Evolutionary conservation across 371 early-diverging fungal genomes (phyloP).

Genomic region (Caulochytrium protostelioides): DNA sequence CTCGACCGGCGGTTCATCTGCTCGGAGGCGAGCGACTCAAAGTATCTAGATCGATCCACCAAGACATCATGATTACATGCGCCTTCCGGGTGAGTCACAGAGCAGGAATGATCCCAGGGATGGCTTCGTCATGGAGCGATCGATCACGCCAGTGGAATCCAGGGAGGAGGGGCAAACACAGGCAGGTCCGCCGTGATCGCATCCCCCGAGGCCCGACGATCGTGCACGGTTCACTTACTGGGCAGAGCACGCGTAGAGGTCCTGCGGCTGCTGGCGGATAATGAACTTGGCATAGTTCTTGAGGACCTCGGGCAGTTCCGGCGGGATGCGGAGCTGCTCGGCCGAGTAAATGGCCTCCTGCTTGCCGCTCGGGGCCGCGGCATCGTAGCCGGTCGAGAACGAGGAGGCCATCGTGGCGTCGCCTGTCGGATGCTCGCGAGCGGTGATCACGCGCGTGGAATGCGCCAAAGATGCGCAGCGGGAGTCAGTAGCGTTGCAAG

Average conservation of each 20-base stretch:
- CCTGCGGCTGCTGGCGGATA: slow-evolving; percentile 19
- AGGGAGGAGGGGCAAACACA: not conserved
- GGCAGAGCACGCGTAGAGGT: slow-evolving; percentile 16
- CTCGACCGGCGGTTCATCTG: slow-evolving; percentile 5
- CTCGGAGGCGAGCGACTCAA: slow-evolving; percentile 14
- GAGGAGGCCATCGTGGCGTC: no score
- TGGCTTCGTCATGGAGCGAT: not conserved
- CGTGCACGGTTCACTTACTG: no score
- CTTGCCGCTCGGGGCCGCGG: no score
- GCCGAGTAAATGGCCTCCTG: slow-evolving; percentile 18
- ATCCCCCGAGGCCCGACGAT: no score
- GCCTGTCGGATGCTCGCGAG: no score
- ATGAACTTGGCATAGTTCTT: slow-evolving; percentile 29
- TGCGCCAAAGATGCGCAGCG: no score
- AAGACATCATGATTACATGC: not conserved
- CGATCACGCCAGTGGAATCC: not conserved
- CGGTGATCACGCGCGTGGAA: no score
- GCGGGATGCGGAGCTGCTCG: slow-evolving; percentile 27
- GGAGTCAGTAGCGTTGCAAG: no score
- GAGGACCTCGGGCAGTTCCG: slow-evolving; percentile 26
- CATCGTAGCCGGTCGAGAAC: no score
- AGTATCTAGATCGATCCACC: slow-evolving; percentile 8
- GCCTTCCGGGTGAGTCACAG: no score
- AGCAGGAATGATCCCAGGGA: no score
- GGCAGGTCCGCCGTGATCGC: no score